Conservation (phyloP, 108 stramenopile species). For the Cyclostephanos invisitatus region DNA sequence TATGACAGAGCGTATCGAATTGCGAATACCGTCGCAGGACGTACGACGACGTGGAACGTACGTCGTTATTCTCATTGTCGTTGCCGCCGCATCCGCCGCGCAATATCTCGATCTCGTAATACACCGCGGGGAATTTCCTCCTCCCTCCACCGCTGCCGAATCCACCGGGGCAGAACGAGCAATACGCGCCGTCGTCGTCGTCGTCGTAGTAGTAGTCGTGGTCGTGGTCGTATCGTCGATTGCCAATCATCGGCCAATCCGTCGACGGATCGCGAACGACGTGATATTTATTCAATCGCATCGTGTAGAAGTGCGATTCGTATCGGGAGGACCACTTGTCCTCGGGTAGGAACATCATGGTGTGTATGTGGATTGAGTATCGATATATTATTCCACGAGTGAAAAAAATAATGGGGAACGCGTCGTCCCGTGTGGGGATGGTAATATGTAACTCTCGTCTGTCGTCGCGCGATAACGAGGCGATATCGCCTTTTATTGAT, state of each 20-base stretch:
- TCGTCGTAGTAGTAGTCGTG: background rate
- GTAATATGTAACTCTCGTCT: no score
- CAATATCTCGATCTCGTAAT: conserved; percentile 28
- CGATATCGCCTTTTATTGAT: no score
- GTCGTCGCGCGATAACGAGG: no score
- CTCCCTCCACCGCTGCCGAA: background rate
- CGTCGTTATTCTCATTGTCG: no score
- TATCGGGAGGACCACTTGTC: conserved; percentile 43
- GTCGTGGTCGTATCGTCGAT: no score
- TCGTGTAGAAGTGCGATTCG: conserved; percentile 39
- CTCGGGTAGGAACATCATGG: conserved; percentile 40
- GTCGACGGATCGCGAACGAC: conserved; percentile 7
- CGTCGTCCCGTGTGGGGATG: no score
- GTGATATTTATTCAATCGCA: conserved; percentile 19
- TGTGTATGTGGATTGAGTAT: no score
- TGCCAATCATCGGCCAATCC: background rate
- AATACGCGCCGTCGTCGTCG: conserved; percentile 12
- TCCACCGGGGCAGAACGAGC: no score
- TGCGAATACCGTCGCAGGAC: conserved; percentile 41
- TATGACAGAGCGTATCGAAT: conserved; percentile 23
- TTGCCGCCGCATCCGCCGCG: no score
- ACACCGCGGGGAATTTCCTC: conserved; percentile 34
- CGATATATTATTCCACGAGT: no score
- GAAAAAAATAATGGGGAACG: no score
- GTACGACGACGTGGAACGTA: background rate